phyloP scores from a whole-genome alignment of 2,329 filamentous ascomycete genomes.

The Aureobasidium sp. region DNA sequence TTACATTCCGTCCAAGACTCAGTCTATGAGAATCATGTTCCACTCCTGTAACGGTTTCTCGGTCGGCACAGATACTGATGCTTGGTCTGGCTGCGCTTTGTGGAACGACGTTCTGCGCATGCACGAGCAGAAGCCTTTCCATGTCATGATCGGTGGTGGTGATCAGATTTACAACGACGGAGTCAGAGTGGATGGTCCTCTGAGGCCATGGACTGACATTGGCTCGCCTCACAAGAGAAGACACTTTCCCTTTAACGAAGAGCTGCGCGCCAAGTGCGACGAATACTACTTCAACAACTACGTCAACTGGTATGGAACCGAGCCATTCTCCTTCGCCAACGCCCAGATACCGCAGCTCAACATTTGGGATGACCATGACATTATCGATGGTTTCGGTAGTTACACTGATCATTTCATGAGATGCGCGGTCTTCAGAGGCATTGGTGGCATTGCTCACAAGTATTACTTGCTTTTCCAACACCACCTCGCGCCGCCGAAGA shows the following conservation, averaged over 20 bases:
- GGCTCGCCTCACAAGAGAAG: constrained; percentile 52
- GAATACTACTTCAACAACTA: constrained; percentile 56
- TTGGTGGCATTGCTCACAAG: constrained; percentile 48
- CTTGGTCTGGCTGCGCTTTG: constrained; percentile 50
- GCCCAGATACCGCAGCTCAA: constrained; percentile 56
- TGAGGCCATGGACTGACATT: constrained; percentile 58
- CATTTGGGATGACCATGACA: constrained; percentile 59
- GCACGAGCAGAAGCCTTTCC: constrained; percentile 52
- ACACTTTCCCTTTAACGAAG: constrained; percentile 56
- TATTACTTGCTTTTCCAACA: constrained; percentile 60
- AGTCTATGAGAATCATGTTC: constrained; percentile 63
- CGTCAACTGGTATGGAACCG: constrained; percentile 59
- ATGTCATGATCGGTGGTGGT: constrained; percentile 76
- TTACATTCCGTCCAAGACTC: constrained; percentile 48
- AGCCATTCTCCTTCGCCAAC: constrained; percentile 52
- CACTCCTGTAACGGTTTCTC: constrained; percentile 63
- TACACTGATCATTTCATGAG: constrained; percentile 61
- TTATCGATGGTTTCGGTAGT: constrained; percentile 59
- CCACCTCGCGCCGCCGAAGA: constrained; percentile 73
- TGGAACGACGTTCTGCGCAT: constrained; percentile 58
- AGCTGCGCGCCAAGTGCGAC: constrained; percentile 51
- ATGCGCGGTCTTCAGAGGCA: constrained; percentile 56
- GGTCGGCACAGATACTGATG: constrained; percentile 55
- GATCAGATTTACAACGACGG: constrained; percentile 77
- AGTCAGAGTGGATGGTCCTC: constrained; percentile 73